Percentiles rank a stretch among this genome's conserved stretches.
Evolutionary conservation across 176 grass and related monocot genomes (phyloP).

Genomic region (Juncus inflexus): DNA sequence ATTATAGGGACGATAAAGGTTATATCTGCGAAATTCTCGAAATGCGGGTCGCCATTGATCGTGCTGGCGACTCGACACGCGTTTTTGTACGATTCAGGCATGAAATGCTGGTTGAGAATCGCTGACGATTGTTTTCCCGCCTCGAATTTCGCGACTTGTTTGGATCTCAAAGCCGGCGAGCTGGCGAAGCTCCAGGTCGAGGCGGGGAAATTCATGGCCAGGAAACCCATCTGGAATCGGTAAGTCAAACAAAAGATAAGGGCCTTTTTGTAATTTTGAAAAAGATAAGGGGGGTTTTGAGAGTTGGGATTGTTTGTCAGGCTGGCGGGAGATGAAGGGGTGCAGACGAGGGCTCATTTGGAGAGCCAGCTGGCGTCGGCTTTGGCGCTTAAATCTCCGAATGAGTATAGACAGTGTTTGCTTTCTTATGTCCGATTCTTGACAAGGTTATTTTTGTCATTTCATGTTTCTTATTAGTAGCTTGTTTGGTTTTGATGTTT

Average conservation of each 20-base stretch:
- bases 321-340: slow-evolving; percentile 63
- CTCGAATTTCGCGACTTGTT: slow-evolving; percentile 75
- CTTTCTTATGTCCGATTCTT: slow-evolving; percentile 85
- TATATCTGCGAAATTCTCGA: slow-evolving; percentile 88
- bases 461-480: not conserved
- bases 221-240: slow-evolving; percentile 81
- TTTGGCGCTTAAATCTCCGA: slow-evolving; percentile 74
- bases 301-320: slow-evolving; percentile 12
- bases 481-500: slow-evolving; percentile 5
- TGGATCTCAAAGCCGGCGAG: slow-evolving; percentile 70
- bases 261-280: too few relatives aligned
- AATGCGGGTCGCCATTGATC: slow-evolving; percentile 82
- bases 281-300: too few relatives aligned
- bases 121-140: slow-evolving; percentile 82
- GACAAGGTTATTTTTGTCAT: slow-evolving; percentile 45
- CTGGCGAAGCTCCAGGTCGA: slow-evolving; percentile 78
- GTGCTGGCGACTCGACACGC: slow-evolving; percentile 69
- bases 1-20: slow-evolving; percentile 69
- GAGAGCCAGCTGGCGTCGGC: slow-evolving; percentile 85
- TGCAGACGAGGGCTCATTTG: slow-evolving; percentile 83
- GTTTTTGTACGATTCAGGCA: slow-evolving; percentile 73
- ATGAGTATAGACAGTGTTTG: slow-evolving; percentile 84
- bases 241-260: not conserved
- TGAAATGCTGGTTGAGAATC: slow-evolving; percentile 95
- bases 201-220: slow-evolving; percentile 71